Conservation (phyloP, 2,329 filamentous ascomycete species). For the Fusarium sublunatum region DNA sequence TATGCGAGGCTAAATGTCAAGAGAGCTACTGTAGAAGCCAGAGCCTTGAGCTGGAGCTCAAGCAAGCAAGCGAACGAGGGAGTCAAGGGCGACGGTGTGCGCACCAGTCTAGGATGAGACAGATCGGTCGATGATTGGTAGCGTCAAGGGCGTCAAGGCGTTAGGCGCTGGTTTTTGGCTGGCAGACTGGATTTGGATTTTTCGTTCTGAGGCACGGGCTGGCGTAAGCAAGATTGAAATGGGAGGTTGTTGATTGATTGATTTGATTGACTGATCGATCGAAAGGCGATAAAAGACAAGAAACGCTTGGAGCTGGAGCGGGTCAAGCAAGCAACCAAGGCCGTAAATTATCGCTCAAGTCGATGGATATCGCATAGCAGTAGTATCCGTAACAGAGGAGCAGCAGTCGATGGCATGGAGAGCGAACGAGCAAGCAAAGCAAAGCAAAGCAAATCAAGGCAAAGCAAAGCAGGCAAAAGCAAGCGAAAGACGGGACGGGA, state of each 20-base stretch:
- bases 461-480: background rate
- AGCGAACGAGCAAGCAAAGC: constrained; percentile 22
- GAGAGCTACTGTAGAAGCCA: constrained; percentile 24
- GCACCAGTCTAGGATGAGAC: constrained; percentile 39
- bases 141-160: constrained; percentile 43
- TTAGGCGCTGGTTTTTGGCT: constrained; percentile 38
- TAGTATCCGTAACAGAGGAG: constrained; percentile 7
- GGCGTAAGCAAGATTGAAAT: constrained; percentile 26
- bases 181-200: constrained; percentile 5
- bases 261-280: background rate
- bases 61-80: constrained; percentile 28
- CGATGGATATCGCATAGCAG: constrained; percentile 26
- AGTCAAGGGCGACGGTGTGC: constrained; percentile 40
- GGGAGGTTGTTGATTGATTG: constrained; percentile 3
- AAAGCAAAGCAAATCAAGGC: background rate
- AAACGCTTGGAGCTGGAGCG: constrained; percentile 23
- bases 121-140: constrained; percentile 47
- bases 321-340: background rate
- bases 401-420: constrained; percentile 35
- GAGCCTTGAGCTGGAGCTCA: constrained; percentile 34
- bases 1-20: constrained; percentile 34
- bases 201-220: constrained; percentile 33
- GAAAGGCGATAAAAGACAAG: constrained; percentile 14
- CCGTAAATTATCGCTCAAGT: constrained; percentile 30
- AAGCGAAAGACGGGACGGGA: constrained; percentile 16